Conservation (phyloP, 2,329 filamentous ascomycete genomes). For the Alternaria conjuncta region DNA sequence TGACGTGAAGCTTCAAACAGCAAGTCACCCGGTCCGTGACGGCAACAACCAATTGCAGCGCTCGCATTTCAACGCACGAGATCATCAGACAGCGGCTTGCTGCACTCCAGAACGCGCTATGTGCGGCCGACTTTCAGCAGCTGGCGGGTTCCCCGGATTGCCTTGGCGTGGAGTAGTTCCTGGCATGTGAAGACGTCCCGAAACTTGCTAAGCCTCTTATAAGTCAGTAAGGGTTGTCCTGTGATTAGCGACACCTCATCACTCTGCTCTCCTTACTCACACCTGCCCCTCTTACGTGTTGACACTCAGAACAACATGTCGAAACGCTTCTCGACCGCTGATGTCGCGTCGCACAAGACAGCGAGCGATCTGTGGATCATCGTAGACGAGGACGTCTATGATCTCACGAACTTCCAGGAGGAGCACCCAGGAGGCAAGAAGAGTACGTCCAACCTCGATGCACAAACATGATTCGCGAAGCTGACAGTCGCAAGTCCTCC, state of each 20-base stretch:
- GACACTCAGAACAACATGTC: conserved; percentile 67
- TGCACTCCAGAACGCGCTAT: conserved; percentile 28
- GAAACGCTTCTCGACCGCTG: conserved; percentile 80
- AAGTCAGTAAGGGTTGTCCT: conserved; percentile 32
- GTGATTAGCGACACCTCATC: conserved; percentile 11
- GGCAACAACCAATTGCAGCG: conserved; percentile 34
- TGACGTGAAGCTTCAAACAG: conserved; percentile 42
- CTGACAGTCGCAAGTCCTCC: conserved; percentile 59
- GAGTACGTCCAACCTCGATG: conserved; percentile 56
- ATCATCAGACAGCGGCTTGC: conserved; percentile 29
- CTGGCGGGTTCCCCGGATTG: conserved; percentile 27
- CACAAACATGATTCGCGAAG: background rate
- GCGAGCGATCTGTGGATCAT: conserved; percentile 84
- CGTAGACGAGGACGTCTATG: conserved; percentile 94
- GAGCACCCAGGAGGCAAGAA: conserved; percentile 72
- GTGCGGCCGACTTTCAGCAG: conserved; percentile 34
- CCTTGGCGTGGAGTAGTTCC: conserved; percentile 34
- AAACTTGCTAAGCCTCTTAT: conserved; percentile 27
- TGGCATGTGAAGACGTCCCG: conserved; percentile 47
- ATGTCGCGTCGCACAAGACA: conserved; percentile 93
- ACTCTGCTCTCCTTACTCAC: background rate
- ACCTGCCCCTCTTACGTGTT: conserved; percentile 2
- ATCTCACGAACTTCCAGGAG: conserved; percentile 73
- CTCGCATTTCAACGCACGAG: conserved; percentile 36
- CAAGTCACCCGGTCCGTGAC: conserved; percentile 26